Evolutionary conservation across 2,329 filamentous ascomycete genomes (phyloP).

Genomic region (Aureobasidium zeae): DNA sequence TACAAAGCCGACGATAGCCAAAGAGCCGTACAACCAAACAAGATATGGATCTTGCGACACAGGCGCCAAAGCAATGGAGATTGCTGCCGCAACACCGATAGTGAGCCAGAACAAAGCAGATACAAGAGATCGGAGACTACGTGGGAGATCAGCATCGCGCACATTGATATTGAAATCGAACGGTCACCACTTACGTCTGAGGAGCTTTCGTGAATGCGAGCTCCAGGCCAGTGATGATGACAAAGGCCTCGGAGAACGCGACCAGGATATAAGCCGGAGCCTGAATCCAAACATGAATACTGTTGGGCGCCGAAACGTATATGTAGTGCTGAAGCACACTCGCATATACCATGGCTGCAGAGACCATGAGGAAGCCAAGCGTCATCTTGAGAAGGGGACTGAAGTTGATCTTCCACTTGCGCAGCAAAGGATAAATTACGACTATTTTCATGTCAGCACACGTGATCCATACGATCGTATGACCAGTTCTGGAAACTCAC

Average conservation of each 20-base stretch:
- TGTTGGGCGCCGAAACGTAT: constrained; percentile 39
- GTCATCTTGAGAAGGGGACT: constrained; percentile 42
- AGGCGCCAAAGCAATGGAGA: constrained; percentile 54
- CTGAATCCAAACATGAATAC: constrained; percentile 36
- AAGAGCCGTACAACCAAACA: constrained; percentile 57
- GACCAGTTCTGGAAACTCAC: neutral
- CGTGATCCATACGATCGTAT: neutral
- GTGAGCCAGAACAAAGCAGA: constrained; percentile 50
- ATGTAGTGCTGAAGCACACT: constrained; percentile 37
- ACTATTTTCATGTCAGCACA: constrained; percentile 16
- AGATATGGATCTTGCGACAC: constrained; percentile 54
- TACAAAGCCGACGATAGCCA: constrained; percentile 54
- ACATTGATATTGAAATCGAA: too few species aligned
- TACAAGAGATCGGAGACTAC: constrained; percentile 24
- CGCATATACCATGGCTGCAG: constrained; percentile 33
- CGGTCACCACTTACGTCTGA: too few species aligned
- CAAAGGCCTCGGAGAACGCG: constrained; percentile 33
- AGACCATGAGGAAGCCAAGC: constrained; percentile 41
- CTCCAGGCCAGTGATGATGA: constrained; percentile 37
- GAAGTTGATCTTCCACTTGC: constrained; percentile 31
- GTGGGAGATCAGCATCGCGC: neutral
- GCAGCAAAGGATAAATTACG: constrained; percentile 37
- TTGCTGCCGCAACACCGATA: constrained; percentile 48
- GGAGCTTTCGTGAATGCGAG: constrained; percentile 38
- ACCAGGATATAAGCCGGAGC: constrained; percentile 31